phyloP scores from a whole-genome alignment of 2,329 filamentous ascomycete genomes.

The Fusarium metavorans region DNA sequence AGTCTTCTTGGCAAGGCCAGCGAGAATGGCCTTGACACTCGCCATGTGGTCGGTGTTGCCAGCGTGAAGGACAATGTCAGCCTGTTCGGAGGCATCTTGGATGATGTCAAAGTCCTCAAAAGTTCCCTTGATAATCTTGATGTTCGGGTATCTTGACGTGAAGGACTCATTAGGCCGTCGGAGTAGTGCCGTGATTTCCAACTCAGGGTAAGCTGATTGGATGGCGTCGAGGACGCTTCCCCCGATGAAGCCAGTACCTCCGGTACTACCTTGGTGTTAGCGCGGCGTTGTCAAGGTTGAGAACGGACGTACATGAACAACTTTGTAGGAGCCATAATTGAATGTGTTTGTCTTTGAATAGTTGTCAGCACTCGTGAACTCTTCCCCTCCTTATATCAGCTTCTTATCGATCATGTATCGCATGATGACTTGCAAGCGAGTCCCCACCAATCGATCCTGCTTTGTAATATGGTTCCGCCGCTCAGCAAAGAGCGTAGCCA shows the following conservation, averaged over 20 bases:
- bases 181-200: neutral
- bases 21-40: neutral
- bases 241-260: neutral
- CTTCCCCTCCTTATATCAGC: neutral
- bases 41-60: neutral
- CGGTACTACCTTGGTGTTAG: neutral
- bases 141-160: neutral
- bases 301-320: neutral
- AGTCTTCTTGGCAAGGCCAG: neutral
- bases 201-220: neutral
- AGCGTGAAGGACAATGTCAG: neutral
- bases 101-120: neutral
- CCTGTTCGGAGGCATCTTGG: neutral
- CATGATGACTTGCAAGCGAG: neutral
- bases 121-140: neutral
- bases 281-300: too few species aligned
- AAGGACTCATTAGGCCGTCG: neutral
- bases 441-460: neutral
- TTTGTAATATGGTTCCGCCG: neutral
- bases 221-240: neutral
- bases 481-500: neutral
- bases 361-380: neutral
- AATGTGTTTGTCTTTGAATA: neutral
- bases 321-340: neutral
- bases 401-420: neutral